Percentiles rank a stretch among this genome's conserved stretches.
Conservation (phyloP, 257 asterid genomes). For the Cordia subcordata region DNA sequence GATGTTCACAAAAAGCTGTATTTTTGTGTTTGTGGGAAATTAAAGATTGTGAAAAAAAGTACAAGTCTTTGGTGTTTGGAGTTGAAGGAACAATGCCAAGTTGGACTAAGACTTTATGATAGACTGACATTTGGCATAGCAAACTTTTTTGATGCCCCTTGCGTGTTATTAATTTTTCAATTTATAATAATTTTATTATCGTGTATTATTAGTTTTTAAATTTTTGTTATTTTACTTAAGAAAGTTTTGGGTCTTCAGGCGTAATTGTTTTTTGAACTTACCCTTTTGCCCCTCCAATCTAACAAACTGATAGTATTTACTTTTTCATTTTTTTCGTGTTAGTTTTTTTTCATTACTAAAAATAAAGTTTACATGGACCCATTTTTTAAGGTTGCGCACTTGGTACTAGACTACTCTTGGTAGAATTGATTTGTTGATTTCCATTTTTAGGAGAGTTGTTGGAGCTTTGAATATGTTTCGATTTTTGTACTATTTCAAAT, state of each 20-base stretch:
- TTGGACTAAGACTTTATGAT: no score
- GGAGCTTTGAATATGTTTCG: not conserved
- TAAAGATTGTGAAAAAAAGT: no score
- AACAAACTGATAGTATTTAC: not conserved
- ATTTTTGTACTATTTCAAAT: no score
- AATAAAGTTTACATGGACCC: not conserved
- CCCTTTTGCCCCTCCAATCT: slow-evolving; percentile 22
- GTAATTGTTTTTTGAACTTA: slow-evolving; percentile 24
- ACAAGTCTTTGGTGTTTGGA: no score
- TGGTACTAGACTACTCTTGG: not conserved
- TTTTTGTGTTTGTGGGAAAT: no score
- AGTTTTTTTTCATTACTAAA: not conserved
- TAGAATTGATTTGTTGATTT: not conserved
- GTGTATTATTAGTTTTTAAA: no score
- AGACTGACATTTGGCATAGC: slow-evolving; percentile 12
- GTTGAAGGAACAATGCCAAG: no score
- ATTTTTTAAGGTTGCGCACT: not conserved
- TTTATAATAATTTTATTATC: no score
- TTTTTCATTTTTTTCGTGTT: no score
- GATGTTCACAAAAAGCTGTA: slow-evolving; percentile 7
- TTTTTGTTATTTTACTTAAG: slow-evolving; percentile 14
- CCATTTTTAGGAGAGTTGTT: not conserved
- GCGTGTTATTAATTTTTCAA: no score
- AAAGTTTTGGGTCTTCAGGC: slow-evolving; percentile 43
- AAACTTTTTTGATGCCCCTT: no score